phyloP scores from a whole-genome alignment of 345 rosid genomes.

The Odontarrhena argentea region DNA sequence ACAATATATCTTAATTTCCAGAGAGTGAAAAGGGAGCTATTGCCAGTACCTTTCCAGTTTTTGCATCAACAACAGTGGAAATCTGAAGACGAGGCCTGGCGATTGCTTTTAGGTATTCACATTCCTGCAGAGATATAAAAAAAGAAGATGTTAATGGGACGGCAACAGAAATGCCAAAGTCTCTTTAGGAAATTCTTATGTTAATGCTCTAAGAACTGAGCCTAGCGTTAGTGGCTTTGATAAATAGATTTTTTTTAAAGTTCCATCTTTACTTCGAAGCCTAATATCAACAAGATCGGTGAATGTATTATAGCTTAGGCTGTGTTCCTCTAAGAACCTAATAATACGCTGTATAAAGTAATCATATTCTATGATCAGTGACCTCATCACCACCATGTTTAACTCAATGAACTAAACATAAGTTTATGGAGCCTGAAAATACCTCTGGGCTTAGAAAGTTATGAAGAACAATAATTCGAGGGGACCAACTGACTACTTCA shows the following conservation, averaged over 20 bases:
- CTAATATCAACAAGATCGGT: slow-evolving; percentile 10
- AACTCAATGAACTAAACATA: neutral
- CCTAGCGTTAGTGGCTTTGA: neutral
- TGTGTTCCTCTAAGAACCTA: neutral
- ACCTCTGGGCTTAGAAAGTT: slow-evolving; percentile 93
- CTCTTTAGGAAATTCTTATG: neutral
- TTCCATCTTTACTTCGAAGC: neutral
- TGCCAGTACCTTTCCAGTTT: slow-evolving; percentile 81
- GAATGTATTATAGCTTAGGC: neutral
- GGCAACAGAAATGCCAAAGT: neutral
- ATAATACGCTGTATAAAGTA: neutral
- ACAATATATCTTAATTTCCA: slow-evolving; percentile 9
- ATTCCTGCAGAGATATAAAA: slow-evolving; percentile 60
- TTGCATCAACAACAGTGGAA: slow-evolving; percentile 88
- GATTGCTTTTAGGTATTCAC: slow-evolving; percentile 82
- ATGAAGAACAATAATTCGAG: slow-evolving; percentile 82
- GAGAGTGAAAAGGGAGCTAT: slow-evolving; percentile 11
- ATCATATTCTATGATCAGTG: neutral
- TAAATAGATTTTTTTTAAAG: too few species aligned
- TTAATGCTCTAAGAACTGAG: neutral
- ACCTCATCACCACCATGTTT: slow-evolving; percentile 3
- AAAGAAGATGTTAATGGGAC: slow-evolving; percentile 1
- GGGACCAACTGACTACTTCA: slow-evolving; percentile 89
- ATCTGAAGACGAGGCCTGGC: slow-evolving; percentile 77
- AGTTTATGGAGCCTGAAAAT: slow-evolving; percentile 27